Percentiles rank a stretch among this genome's conserved stretches.
Conservation (phyloP, 75 land plant species). For the Pinus tabuliformis region DNA sequence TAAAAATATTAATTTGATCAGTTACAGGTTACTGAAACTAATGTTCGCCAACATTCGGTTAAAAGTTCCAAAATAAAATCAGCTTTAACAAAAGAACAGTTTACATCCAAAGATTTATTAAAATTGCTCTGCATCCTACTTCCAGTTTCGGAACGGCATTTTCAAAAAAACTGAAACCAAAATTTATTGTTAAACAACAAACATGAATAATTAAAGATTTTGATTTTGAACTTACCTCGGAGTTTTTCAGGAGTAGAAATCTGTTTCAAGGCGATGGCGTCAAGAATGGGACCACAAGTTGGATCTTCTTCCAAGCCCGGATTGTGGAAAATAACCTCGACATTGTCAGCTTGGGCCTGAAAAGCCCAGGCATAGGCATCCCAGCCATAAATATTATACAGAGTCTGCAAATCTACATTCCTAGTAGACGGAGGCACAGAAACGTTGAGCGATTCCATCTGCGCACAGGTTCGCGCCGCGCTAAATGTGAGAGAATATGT, state of each 20-base stretch:
- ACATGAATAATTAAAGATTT: not conserved
- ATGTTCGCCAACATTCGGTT: no score
- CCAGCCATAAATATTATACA: slow-evolving; percentile 62
- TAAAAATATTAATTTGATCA: no score
- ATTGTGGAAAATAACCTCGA: slow-evolving; percentile 21
- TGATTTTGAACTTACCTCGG: slow-evolving; percentile 25
- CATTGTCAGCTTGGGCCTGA: slow-evolving; percentile 7
- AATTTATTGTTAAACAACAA: not conserved
- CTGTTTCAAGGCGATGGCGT: slow-evolving; percentile 63
- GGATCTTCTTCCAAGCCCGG: slow-evolving; percentile 80
- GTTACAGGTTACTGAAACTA: no score
- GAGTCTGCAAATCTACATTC: slow-evolving; percentile 56
- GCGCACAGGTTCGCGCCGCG: slow-evolving; percentile 75
- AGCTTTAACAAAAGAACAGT: no score
- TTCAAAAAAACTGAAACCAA: no score
- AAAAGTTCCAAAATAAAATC: no score
- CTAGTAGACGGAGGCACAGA: slow-evolving; percentile 38
- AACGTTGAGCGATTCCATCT: slow-evolving; percentile 64
- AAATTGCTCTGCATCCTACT: no score
- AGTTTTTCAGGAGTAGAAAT: slow-evolving; percentile 45
- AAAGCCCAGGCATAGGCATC: slow-evolving; percentile 63
- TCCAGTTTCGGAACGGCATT: no score
- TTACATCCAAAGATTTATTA: no score
- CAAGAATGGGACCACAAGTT: slow-evolving; percentile 67
- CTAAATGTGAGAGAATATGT: slow-evolving; percentile 62